Evolutionary conservation across 129 eudicot species (phyloP).

Genomic region (Helianthus tuberosus): DNA sequence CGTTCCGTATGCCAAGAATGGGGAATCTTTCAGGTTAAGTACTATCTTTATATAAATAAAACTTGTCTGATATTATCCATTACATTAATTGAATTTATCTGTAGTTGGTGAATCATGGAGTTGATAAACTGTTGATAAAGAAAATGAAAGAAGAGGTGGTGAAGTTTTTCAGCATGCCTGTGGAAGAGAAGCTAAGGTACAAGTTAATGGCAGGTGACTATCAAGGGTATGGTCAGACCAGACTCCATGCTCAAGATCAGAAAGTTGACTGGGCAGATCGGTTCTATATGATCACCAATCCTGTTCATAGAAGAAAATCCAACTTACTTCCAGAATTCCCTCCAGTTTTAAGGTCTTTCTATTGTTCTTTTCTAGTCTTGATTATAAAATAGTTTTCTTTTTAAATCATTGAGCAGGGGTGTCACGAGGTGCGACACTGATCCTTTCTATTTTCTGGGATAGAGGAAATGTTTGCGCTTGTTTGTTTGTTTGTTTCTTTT

Average conservation of each 20-base stretch:
- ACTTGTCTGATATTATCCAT: not conserved
- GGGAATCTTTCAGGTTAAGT: slow-evolving; percentile 64
- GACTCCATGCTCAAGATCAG: slow-evolving; percentile 36
- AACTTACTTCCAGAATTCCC: slow-evolving; percentile 60
- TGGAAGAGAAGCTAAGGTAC: slow-evolving; percentile 55
- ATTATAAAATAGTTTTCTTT: not conserved
- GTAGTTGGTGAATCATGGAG: slow-evolving; percentile 66
- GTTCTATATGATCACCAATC: slow-evolving; percentile 57
- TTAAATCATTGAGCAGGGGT: not conserved
- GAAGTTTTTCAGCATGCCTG: slow-evolving; percentile 47
- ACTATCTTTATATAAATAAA: not conserved
- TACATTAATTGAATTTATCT: not conserved
- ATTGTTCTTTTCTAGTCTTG: not conserved
- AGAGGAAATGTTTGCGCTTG: no score
- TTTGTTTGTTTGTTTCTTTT: no score
- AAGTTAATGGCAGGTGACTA: slow-evolving; percentile 42
- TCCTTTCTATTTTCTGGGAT: no score
- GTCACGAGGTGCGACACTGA: no score
- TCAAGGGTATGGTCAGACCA: slow-evolving; percentile 68
- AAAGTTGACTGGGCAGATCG: slow-evolving; percentile 64
- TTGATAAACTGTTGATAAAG: slow-evolving; percentile 41
- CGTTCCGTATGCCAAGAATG: slow-evolving; percentile 39
- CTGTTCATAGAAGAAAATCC: slow-evolving; percentile 52
- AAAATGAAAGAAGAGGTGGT: slow-evolving; percentile 40
- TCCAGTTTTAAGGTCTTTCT: slow-evolving; percentile 43